Base-by-base conservation (phyloP, 495 filamentous ascomycete species). In the Articulospora tetracladia region DNA sequence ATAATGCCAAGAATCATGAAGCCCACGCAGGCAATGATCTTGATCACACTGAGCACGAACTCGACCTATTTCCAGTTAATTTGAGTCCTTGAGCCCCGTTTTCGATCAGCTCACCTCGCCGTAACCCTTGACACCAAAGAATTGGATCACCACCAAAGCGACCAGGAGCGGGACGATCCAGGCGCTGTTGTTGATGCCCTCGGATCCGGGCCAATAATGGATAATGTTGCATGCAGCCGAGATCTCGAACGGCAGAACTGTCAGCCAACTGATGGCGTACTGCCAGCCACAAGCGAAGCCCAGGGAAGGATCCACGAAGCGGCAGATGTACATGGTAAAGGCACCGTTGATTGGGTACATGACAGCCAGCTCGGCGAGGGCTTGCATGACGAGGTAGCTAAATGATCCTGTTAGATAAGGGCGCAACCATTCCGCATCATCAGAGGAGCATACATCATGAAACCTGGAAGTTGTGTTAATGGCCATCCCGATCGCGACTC, bases 1-100 rank as follows among this genome's bases (percentile, higher is more conserved):
- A 92, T 79, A 55, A 93, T 85, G 3, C 90, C 91, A 19, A 95
- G 83, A 49, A 95, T 90, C 89, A 93, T 91, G 73, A 94, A 95
- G 25, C 89, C 89, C 64, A 93, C 83, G 34, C 96, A 84, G 27
- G 93, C 93, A 56, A 84, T 75, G 58, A 96, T 82, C 72, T 98
- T 98, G 71, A 96, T 76, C 20, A 89, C 75, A n/a, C 91, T 89
- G 64, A 96, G 93, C 53, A 89, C 75, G 61, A 96, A 96, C 66
- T 96, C 92, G 68, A 86, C 87, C 74, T 60, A 52, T 22, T n/a
- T 51, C 28, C 30, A 55, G 22, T 60, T 60, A 53, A 32, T 32
- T 32, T 13, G 58, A 12, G 26, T 11, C 15, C 26, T 11, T 34
- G 19, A n/a, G 54, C 0, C 3, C 1, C 46, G 28, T 19, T 6